A percentile compares a stretch with the other conserved stretches of the same genome.
phyloP scores from a whole-genome alignment of 2,329 filamentous ascomycete species.

The Apiospora rasikravindrae region DNA sequence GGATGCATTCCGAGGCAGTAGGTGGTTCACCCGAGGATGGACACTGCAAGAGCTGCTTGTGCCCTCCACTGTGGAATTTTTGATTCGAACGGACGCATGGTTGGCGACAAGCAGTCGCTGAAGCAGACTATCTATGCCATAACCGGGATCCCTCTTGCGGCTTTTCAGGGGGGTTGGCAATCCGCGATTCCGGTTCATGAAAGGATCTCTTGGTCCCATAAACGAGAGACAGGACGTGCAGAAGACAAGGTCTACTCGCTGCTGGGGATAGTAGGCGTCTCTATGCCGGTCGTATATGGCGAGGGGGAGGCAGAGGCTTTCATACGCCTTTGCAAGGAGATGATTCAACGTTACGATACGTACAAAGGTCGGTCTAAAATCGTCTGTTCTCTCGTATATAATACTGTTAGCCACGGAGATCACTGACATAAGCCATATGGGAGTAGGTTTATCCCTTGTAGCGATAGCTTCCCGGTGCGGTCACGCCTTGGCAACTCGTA shows the following conservation, averaged over 20 bases:
- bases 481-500: neutral
- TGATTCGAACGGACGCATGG: neutral
- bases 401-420: neutral
- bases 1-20: neutral
- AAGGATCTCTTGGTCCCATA: neutral
- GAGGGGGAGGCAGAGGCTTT: neutral
- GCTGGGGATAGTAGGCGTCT: slow-evolving; percentile 7
- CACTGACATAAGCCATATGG: neutral
- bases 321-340: neutral
- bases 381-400: too few species aligned
- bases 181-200: neutral
- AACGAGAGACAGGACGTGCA: neutral
- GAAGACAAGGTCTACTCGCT: slow-evolving; percentile 16
- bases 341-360: neutral
- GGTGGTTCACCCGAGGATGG: slow-evolving; percentile 14
- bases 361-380: neutral
- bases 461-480: neutral
- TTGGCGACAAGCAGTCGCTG: slow-evolving; percentile 10
- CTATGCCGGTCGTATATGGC: slow-evolving; percentile 11
- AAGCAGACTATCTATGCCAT: neutral
- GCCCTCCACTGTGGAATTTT: neutral
- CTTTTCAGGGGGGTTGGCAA: neutral
- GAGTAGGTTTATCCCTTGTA: neutral
- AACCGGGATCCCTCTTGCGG: neutral
- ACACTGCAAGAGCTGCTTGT: slow-evolving; percentile 17